Evolutionary conservation across 2,329 filamentous ascomycete genomes (phyloP).

Genomic region (Penicillium olsonii): DNA sequence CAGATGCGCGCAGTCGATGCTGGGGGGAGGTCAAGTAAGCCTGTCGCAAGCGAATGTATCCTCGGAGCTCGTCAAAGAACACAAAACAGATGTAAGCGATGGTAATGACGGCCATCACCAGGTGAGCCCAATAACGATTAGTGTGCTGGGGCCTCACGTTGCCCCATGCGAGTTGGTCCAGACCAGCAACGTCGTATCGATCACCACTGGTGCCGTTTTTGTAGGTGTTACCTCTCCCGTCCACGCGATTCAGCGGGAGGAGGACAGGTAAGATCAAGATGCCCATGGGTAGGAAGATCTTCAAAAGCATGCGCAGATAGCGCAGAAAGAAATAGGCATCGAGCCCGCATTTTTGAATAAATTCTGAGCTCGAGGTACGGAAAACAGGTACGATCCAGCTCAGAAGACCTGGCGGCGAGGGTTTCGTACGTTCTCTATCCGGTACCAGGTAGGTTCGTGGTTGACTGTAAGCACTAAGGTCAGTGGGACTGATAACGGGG

Average conservation of each 20-base stretch:
- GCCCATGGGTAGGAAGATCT: slow-evolving; percentile 87
- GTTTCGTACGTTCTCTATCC: slow-evolving; percentile 77
- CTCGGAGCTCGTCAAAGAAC: slow-evolving; percentile 80
- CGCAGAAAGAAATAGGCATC: slow-evolving; percentile 98
- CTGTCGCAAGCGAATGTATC: slow-evolving; percentile 91
- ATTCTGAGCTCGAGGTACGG: slow-evolving; percentile 72
- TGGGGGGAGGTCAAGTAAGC: slow-evolving; percentile 93
- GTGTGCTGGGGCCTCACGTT: slow-evolving; percentile 72
- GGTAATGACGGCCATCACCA: slow-evolving; percentile 74
- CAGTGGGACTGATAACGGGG: slow-evolving; percentile 3
- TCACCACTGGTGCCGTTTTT: slow-evolving; percentile 40
- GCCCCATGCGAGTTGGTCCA: slow-evolving; percentile 84
- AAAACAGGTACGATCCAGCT: slow-evolving; percentile 60
- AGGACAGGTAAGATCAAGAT: slow-evolving; percentile 79
- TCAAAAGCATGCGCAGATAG: slow-evolving; percentile 79
- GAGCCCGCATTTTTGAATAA: slow-evolving; percentile 93
- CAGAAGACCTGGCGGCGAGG: slow-evolving; percentile 63
- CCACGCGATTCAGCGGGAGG: slow-evolving; percentile 78
- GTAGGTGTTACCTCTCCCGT: slow-evolving; percentile 64
- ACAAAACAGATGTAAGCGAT: slow-evolving; percentile 84
- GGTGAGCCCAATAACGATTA: slow-evolving; percentile 77
- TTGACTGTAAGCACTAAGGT: slow-evolving; percentile 54
- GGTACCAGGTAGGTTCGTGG: slow-evolving; percentile 84
- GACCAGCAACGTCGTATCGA: slow-evolving; percentile 59
- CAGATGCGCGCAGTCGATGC: slow-evolving; percentile 88